Conservation (phyloP, 2,329 filamentous ascomycete genomes). For the Venturia aucupariae region DNA sequence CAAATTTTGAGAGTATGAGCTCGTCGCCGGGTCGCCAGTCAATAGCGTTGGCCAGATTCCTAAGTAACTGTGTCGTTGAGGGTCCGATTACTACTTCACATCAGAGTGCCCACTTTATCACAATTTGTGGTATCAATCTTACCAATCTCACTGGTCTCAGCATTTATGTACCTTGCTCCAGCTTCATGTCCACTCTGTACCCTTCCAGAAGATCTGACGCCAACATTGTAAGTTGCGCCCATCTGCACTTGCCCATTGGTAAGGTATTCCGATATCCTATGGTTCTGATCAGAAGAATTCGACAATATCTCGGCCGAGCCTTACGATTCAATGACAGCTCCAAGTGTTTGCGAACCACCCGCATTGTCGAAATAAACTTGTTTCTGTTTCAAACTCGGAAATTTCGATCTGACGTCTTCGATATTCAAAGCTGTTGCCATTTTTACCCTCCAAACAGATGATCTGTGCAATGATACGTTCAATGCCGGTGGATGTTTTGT, state of each 20-base stretch:
- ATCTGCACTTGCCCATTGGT: slow-evolving; percentile 64
- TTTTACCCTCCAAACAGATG: too few species aligned
- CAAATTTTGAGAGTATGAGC: slow-evolving; percentile 60
- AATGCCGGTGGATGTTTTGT: neutral
- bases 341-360: slow-evolving; percentile 63
- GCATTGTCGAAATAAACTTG: slow-evolving; percentile 73
- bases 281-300: neutral
- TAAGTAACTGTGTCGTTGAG: slow-evolving; percentile 67
- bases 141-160: slow-evolving; percentile 56
- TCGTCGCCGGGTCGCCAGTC: slow-evolving; percentile 43
- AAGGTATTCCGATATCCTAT: slow-evolving; percentile 55
- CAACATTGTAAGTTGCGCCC: slow-evolving; percentile 58
- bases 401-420: slow-evolving; percentile 46
- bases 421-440: slow-evolving; percentile 44
- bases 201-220: slow-evolving; percentile 48
- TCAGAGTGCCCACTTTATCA: neutral
- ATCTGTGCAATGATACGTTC: neutral
- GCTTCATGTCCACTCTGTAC: slow-evolving; percentile 54
- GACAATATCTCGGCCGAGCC: slow-evolving; percentile 20
- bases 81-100: slow-evolving; percentile 51
- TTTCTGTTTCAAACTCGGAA: slow-evolving; percentile 57
- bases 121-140: neutral
- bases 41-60: slow-evolving; percentile 47
- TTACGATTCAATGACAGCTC: slow-evolving; percentile 57
- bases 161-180: slow-evolving; percentile 63